Base-by-base conservation (phyloP, 2,329 filamentous ascomycete genomes). In the Trichoderma arundinaceum region DNA sequence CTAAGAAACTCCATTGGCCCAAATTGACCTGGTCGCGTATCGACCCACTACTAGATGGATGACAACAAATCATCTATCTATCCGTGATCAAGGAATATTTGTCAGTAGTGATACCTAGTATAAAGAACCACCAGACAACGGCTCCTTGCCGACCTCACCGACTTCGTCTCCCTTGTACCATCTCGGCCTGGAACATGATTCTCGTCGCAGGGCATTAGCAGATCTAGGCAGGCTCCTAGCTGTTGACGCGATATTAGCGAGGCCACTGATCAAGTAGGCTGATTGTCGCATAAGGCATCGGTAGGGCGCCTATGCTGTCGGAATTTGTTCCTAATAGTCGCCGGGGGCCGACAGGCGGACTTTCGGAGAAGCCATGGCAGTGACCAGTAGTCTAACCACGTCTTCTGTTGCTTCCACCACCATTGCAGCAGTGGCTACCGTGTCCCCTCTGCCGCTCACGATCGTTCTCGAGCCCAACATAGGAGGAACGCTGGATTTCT, bases 401-500 rank as follows among this genome's bases (percentile, higher is more conserved):
- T 64, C 59, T 38, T 54, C 43, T 33, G 48, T 54, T 38, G 41
- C 44, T 43, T 51, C 64, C 13, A 38, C 70, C 41, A 64, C 68
- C 10, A 69, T 68, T 28, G 67, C 72, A 5, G 68, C 71, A 7
- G 71, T 69, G 7, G 70, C 75, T 9, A n/a, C n/a, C 19, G 39
- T 33, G n/a, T 66, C 64, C 9, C 46, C 56, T 17, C 28, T 62
- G 61, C 46, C 64, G 4, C 72, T 77, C 17, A 72, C 68, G 10
- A 68, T 78, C 41, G 67, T 76, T 49, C 65, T 78, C 60, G 72
- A 70, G 39, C 56, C 68, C 54, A 70, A 68, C 63, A 72, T 78
- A 13, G 73, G 74, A 19, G 75, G 74, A 64, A 75, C 74, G 4
- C 72, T 72, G 0, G 74, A 76, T 70, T 79, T 79, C 69, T 79